Conservation (phyloP, 2,329 filamentous ascomycete species). For the Nigrospora sphaerica region DNA sequence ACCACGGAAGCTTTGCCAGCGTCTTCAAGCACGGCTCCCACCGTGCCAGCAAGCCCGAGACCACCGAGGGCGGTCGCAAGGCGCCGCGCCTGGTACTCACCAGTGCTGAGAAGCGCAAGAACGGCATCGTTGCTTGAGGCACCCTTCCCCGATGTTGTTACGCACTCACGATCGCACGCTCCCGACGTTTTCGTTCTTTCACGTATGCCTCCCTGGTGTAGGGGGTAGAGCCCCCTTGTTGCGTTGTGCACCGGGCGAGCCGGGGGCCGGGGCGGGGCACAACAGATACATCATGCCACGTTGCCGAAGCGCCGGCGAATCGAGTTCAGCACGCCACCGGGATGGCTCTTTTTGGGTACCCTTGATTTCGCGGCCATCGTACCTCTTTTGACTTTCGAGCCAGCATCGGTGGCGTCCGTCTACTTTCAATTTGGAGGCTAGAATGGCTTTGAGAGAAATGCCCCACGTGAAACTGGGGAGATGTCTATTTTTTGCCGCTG, state of each 20-base stretch:
- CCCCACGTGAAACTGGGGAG: not conserved
- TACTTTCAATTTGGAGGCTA: not conserved
- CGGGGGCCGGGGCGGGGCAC: no score
- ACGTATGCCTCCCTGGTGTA: constrained; percentile 14
- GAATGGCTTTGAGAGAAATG: no score
- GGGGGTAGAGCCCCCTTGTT: constrained; percentile 20
- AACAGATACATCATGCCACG: no score
- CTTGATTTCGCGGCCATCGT: no score
- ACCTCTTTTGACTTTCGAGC: no score
- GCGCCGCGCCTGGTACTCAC: constrained; percentile 82
- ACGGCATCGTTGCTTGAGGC: constrained; percentile 25
- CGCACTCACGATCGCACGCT: constrained; percentile 13
- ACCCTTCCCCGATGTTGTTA: not conserved
- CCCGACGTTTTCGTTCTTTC: constrained; percentile 18
- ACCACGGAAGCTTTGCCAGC: constrained; percentile 58
- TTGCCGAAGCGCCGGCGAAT: no score
- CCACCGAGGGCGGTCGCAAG: constrained; percentile 62
- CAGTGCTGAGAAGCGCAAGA: constrained; percentile 86
- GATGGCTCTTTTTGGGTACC: no score
- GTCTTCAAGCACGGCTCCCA: constrained; percentile 55
- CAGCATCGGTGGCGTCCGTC: not conserved
- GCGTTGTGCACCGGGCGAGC: not conserved
- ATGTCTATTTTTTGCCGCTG: not conserved
- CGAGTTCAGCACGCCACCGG: no score
- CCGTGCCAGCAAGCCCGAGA: constrained; percentile 47